Percentiles rank a stretch among this genome's conserved stretches.
Conservation (phyloP, 768 basidiomycete species). For the Tricholoma bakamatsutake region DNA sequence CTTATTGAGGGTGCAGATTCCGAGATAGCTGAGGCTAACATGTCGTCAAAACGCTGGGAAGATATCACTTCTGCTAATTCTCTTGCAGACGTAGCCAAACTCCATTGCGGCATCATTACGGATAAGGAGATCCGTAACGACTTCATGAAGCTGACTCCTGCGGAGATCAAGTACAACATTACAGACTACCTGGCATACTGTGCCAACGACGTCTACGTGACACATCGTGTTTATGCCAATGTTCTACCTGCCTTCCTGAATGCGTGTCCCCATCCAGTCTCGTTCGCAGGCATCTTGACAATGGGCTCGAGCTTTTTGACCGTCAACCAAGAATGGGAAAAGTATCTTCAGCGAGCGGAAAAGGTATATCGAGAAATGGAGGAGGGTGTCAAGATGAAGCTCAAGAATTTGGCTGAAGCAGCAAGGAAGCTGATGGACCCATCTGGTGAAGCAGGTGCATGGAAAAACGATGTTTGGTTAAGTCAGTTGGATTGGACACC, state of each 20-base stretch:
- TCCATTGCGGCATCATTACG: conserved; percentile 79
- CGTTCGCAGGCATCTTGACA: conserved; percentile 82
- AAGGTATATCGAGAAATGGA: conserved; percentile 64
- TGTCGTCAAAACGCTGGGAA: conserved; percentile 69
- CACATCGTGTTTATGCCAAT: conserved; percentile 71
- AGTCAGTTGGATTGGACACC: conserved; percentile 94
- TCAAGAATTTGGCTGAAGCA: conserved; percentile 65
- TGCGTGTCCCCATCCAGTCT: conserved; percentile 87
- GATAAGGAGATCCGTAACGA: conserved; percentile 77
- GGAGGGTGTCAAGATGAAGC: conserved; percentile 64
- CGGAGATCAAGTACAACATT: conserved; percentile 57
- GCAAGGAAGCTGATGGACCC: conserved; percentile 54
- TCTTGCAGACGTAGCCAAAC: conserved; percentile 82
- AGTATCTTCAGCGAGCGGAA: conserved; percentile 77
- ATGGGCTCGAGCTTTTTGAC: conserved; percentile 93
- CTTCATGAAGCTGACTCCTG: conserved; percentile 64
- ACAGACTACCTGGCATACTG: conserved; percentile 81
- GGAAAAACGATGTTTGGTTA: conserved; percentile 78
- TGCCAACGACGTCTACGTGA: conserved; percentile 76
- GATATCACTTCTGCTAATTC: conserved; percentile 90
- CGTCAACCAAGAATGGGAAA: conserved; percentile 86
- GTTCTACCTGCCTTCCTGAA: conserved; percentile 78
- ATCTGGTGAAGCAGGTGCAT: conserved; percentile 26
- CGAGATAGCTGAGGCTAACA: conserved; percentile 33
- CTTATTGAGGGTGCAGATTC: conserved; percentile 15